A percentile compares a stretch with the other conserved stretches of the same genome.
phyloP scores from a whole-genome alignment of 225 moss, liverwort and hornwort genomes.

The Pleurozium schreberi region DNA sequence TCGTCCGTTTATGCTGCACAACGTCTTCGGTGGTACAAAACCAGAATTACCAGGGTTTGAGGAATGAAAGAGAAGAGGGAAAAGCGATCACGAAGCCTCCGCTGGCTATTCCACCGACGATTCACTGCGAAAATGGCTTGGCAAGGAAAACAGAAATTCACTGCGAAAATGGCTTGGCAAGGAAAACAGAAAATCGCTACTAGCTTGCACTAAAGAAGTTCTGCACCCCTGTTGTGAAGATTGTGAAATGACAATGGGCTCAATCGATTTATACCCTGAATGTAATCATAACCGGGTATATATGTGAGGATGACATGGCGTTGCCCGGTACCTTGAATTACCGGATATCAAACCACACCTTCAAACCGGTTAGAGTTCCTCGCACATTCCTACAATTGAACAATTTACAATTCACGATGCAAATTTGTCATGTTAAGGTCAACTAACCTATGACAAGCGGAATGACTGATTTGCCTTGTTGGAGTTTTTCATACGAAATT shows the following conservation, averaged over 20 bases:
- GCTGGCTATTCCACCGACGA: neutral
- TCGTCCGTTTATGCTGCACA: neutral
- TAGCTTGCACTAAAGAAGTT: neutral
- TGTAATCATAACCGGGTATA: neutral
- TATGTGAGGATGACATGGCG: fast-evolving
- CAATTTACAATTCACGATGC: neutral
- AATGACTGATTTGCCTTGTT: neutral
- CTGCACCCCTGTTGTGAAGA: neutral
- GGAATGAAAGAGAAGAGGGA: neutral
- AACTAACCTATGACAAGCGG: neutral
- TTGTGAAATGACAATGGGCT: neutral
- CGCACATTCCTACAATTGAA: neutral
- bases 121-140: neutral
- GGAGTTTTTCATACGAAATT: no score
- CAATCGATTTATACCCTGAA: neutral
- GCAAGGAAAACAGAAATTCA: neutral
- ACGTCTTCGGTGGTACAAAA: neutral
- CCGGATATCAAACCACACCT: neutral
- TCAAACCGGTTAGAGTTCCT: fast-evolving
- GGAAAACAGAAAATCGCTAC: neutral
- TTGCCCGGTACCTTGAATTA: neutral
- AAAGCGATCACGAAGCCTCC: neutral
- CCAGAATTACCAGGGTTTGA: neutral
- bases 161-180: neutral
- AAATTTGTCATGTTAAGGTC: neutral